Conservation (phyloP, 176 grass and related monocot species). For the Leersia perrieri region DNA sequence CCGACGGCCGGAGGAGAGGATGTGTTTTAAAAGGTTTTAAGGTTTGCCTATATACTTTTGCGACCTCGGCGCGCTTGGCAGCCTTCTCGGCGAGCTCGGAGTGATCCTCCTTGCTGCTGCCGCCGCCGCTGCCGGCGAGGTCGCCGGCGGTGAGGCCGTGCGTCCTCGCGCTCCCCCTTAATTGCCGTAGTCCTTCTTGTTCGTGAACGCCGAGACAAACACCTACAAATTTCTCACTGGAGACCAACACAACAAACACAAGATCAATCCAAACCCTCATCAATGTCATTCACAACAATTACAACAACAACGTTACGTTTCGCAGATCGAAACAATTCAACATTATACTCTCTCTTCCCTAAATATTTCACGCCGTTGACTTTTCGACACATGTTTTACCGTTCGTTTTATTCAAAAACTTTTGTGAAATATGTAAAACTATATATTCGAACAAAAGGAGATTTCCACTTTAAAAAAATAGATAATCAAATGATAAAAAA, state of each 20-base stretch:
- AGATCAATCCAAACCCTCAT: background rate
- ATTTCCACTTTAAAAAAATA: too few relatives aligned
- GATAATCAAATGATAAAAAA: too few relatives aligned
- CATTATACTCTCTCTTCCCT: too few relatives aligned
- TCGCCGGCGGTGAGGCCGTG: slow-evolving; percentile 31
- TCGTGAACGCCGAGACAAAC: slow-evolving; percentile 43
- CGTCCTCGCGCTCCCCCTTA: slow-evolving; percentile 50
- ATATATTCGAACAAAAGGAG: too few relatives aligned
- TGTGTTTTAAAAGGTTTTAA: background rate
- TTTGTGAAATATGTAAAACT: too few relatives aligned
- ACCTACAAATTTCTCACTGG: slow-evolving; percentile 36
- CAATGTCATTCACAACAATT: background rate
- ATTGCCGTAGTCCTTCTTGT: slow-evolving; percentile 46
- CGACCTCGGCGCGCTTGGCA: slow-evolving; percentile 50
- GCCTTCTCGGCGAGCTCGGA: slow-evolving; percentile 41
- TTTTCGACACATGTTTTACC: too few relatives aligned
- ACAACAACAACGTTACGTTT: too few relatives aligned
- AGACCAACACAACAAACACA: background rate
- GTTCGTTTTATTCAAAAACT: too few relatives aligned
- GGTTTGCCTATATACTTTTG: slow-evolving; percentile 22
- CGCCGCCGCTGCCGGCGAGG: too few relatives aligned
- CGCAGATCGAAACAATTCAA: too few relatives aligned
- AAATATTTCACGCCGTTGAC: too few relatives aligned
- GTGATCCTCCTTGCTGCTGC: too few relatives aligned
- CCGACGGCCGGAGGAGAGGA: background rate